phyloP scores from a whole-genome alignment of 768 basidiomycete species.

The Amanita molliuscula region DNA sequence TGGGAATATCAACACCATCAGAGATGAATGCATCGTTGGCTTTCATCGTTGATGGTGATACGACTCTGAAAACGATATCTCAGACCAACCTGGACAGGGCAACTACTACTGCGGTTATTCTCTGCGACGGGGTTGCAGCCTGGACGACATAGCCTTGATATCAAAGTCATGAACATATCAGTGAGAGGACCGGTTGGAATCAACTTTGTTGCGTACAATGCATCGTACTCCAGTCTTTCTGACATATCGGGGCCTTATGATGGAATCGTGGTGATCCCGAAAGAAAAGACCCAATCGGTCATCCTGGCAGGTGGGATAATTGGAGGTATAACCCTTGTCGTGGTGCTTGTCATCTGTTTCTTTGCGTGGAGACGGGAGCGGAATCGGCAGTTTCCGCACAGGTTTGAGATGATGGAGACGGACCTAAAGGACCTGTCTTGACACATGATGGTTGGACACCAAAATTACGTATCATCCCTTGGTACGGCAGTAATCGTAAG shows the following conservation, averaged over 20 bases:
- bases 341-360: constrained; percentile 1
- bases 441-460: too few relatives aligned
- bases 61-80: constrained; percentile 16
- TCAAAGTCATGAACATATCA: constrained; percentile 26
- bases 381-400: neutral
- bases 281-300: constrained; percentile 1
- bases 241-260: constrained; percentile 8
- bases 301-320: constrained; percentile 12
- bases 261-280: neutral
- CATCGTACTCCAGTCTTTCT: constrained; percentile 18
- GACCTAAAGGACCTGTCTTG: neutral
- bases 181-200: constrained; percentile 22
- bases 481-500: too few relatives aligned
- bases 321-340: constrained; percentile 9
- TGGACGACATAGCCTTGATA: constrained; percentile 24
- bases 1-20: neutral
- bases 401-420: neutral
- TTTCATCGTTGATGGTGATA: constrained; percentile 26
- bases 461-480: too few relatives aligned
- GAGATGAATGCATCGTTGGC: constrained; percentile 6
- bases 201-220: constrained; percentile 30
- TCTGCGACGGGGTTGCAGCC: constrained; percentile 19
- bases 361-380: constrained; percentile 1
- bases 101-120: constrained; percentile 26
- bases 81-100: constrained; percentile 17